Evolutionary conservation across 2,329 filamentous ascomycete species (phyloP), one percentile per base, ranked within the genome.

Genomic region (Mycosphaerella arachidis): DNA sequence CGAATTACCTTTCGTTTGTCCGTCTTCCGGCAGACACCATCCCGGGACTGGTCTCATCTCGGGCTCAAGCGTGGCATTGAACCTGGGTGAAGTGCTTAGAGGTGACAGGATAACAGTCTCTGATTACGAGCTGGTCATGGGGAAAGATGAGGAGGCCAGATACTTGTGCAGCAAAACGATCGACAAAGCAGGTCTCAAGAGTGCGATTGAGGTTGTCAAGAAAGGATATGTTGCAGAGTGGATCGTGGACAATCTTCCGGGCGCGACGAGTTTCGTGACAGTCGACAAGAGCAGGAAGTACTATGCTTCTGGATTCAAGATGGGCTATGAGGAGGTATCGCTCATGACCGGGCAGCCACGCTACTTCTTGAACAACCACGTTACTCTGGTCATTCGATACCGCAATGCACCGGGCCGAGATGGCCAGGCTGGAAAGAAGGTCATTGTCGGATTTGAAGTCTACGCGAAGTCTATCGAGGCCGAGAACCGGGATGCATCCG

Each of bases 161-260:
- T 83, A 86, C 67, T 82, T 96, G 10, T 94, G 92, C 76, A 88
- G 82, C 40, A 82, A 82, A 54, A 81, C 87, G 57, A 79, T 94
- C 16, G 83, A 84, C 63, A 81, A 84, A 43, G 79, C 80, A 50
- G 88, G 87, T 51, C 74, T 95, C 59, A 81, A 83, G 67, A 84
- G 85, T 71, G 88, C 89, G 4, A 84, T 83, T 67, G 81, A 92
- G 63, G 77, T 96, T 69, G 87, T 96, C 43, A 83, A 83, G 62
- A 84, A 92, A 56, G 90, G 89, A 37, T 95, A 94, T 73, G 86
- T 94, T n/a, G 87, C 87, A 1, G 91, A 96, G 75, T 96, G 91
- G 92, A 95, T 96, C 66, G 89, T 94, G 64, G 91, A 96, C 74
- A 96, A 96, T 69, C 81, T 96, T 9, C 91, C 92, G 1, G 91